Evolutionary conservation across 2,329 filamentous ascomycete genomes (phyloP).

Genomic region (Sporothrix luriei): DNA sequence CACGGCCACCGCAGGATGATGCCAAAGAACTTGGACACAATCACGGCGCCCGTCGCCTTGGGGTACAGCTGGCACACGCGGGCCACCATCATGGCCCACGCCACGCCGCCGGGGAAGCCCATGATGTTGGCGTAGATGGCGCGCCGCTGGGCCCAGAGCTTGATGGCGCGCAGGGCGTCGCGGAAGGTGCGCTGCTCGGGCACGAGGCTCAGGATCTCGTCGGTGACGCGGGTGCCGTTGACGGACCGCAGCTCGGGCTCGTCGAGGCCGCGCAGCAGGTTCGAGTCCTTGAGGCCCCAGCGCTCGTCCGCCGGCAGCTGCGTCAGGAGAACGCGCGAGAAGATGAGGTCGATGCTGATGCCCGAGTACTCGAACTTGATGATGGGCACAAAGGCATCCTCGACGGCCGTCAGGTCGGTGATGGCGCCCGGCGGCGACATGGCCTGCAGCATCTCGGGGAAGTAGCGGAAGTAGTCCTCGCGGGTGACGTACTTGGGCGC

Average conservation of each 20-base stretch:
- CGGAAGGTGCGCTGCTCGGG: slow-evolving; percentile 89
- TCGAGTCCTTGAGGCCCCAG: slow-evolving; percentile 78
- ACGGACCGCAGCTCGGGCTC: slow-evolving; percentile 85
- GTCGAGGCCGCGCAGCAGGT: slow-evolving; percentile 80
- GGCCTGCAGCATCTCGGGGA: slow-evolving; percentile 75
- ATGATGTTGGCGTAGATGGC: slow-evolving; percentile 96
- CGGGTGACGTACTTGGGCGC: slow-evolving; percentile 86
- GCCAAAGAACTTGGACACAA: slow-evolving; percentile 92
- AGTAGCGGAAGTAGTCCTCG: slow-evolving; percentile 89
- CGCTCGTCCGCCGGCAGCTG: slow-evolving; percentile 68
- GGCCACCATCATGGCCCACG: slow-evolving; percentile 97
- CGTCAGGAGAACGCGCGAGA: slow-evolving; percentile 72
- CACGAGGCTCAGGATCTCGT: slow-evolving; percentile 85
- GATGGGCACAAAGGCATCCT: slow-evolving; percentile 91
- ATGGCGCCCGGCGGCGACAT: slow-evolving; percentile 79
- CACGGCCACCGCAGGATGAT: slow-evolving; percentile 91
- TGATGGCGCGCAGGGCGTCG: slow-evolving; percentile 85
- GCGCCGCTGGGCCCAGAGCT: slow-evolving; percentile 91
- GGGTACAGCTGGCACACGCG: slow-evolving; percentile 95
- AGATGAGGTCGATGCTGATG: slow-evolving; percentile 94
- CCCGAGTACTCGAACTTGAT: slow-evolving; percentile 92
- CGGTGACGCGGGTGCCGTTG: slow-evolving; percentile 92
- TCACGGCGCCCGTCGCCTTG: slow-evolving; percentile 81
- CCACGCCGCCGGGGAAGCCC: slow-evolving; percentile 93
- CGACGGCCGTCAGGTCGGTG: slow-evolving; percentile 80